Percentiles rank a stretch among this genome's conserved stretches.
phyloP scores from a whole-genome alignment of 2,329 filamentous ascomycete genomes.

The Ascochyta lentis region DNA sequence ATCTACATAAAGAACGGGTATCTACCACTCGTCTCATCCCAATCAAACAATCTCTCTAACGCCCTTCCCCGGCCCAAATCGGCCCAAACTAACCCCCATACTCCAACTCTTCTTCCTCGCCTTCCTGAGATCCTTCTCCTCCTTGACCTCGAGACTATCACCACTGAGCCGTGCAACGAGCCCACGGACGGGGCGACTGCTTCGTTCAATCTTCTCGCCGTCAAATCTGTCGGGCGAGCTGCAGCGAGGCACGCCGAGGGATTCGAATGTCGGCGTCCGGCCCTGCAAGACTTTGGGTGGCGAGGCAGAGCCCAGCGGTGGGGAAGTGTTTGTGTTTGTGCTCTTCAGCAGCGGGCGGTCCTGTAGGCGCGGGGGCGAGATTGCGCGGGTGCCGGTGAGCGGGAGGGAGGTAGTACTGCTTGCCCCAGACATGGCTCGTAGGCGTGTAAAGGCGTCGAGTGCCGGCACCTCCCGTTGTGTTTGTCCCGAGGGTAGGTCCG shows the following conservation, averaged over 20 bases:
- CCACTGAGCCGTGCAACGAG: conserved; percentile 23
- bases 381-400: conserved; percentile 25
- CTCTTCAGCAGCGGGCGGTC: conserved; percentile 9
- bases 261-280: conserved; percentile 14
- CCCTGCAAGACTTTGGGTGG: background rate
- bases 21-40: background rate
- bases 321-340: background rate
- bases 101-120: conserved; percentile 40
- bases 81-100: conserved; percentile 27
- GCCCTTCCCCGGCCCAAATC: conserved; percentile 32
- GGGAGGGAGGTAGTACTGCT: conserved; percentile 34
- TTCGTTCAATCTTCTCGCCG: background rate
- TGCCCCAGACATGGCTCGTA: conserved; percentile 16
- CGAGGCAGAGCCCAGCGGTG: background rate
- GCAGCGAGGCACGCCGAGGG: conserved; percentile 9
- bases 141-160: conserved; percentile 16
- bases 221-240: background rate
- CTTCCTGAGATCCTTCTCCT: conserved; percentile 22
- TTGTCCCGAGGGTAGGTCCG: background rate
- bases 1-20: background rate
- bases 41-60: conserved; percentile 36
- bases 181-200: conserved; percentile 7
- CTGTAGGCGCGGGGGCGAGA: conserved; percentile 8
- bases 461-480: background rate
- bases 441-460: conserved; percentile 3